Percentiles rank a stretch among this genome's conserved stretches.
Conservation (phyloP, 116 monocot genomes). For the Dioscorea cayenensis region DNA sequence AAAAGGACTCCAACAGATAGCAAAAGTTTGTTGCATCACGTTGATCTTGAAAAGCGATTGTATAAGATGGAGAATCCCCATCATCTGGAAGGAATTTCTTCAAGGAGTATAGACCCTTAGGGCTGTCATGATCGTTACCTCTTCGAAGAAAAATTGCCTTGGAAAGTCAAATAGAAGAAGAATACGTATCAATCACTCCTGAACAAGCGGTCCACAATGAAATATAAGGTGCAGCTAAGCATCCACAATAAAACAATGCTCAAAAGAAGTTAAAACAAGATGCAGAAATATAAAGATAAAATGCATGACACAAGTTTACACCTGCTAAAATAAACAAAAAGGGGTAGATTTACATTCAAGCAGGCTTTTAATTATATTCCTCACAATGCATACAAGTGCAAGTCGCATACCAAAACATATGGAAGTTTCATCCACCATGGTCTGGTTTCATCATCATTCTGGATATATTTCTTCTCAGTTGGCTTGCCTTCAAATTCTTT, state of each 20-base stretch:
- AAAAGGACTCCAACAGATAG: slow-evolving; percentile 66
- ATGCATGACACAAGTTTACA: background rate
- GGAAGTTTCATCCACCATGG: slow-evolving; percentile 69
- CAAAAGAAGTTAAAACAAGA: no score
- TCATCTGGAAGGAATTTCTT: slow-evolving; percentile 24
- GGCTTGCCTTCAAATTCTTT: slow-evolving; percentile 4
- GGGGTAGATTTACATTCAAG: background rate
- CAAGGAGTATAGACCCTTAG: slow-evolving; percentile 58
- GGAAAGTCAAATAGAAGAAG: background rate
- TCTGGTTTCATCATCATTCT: background rate
- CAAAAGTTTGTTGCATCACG: slow-evolving; percentile 74
- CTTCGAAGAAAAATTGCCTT: slow-evolving; percentile 59
- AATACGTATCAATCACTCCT: slow-evolving; percentile 1
- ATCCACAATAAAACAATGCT: no score
- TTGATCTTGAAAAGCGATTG: slow-evolving; percentile 65
- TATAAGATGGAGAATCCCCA: slow-evolving; percentile 28
- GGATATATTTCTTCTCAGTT: slow-evolving; percentile 4
- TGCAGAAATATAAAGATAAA: no score
- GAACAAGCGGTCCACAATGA: background rate
- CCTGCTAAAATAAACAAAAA: background rate
- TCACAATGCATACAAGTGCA: background rate
- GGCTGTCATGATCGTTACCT: slow-evolving; percentile 20
- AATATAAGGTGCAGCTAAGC: background rate
- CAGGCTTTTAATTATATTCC: background rate
- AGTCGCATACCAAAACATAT: slow-evolving; percentile 47